Percentiles rank a stretch among this genome's conserved stretches.
These are phyloP conservation scores for Verticillium albo-atrum DNA, from an alignment of 2,329 filamentous ascomycete species.

Conservation along the genomic window DNA sequence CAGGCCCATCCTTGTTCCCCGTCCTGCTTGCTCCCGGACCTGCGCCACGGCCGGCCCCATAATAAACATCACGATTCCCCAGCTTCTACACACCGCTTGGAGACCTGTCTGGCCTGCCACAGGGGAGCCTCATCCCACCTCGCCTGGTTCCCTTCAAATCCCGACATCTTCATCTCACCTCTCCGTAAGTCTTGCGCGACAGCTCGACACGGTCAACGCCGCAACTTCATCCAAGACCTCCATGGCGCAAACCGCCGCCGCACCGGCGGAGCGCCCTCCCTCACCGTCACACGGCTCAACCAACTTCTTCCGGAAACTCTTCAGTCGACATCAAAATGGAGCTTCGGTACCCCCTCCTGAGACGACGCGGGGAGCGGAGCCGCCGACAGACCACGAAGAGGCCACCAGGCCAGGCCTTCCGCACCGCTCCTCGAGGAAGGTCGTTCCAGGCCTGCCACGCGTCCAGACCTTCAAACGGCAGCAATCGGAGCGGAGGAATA, in stretches of 20 bases:
- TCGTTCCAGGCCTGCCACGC: constrained; percentile 75
- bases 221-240: not conserved
- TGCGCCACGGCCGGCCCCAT: constrained; percentile 9
- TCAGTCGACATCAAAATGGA: constrained; percentile 10
- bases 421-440: constrained; percentile 48
- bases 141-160: not conserved
- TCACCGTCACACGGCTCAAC: constrained; percentile 4
- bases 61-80: constrained; percentile 8
- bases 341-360: constrained; percentile 1
- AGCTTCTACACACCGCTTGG: constrained; percentile 4
- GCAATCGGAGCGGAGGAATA: constrained; percentile 73
- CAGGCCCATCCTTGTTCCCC: constrained; percentile 12
- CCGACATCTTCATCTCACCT: not conserved
- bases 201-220: not conserved
- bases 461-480: constrained; percentile 78
- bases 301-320: constrained; percentile 12
- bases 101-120: not conserved
- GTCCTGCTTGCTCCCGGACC: constrained; percentile 8
- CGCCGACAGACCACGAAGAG: constrained; percentile 19
- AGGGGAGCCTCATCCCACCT: not conserved
- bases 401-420: constrained; percentile 30
- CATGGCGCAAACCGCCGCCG: constrained; percentile 10
- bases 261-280: constrained; percentile 5
- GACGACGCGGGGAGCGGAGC: constrained; percentile 9
- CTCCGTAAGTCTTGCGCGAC: not conserved